A percentile compares a stretch with the other conserved stretches of the same genome.
These are phyloP conservation scores for Yarrowia galli DNA, from an alignment of 1,139 yeast species.

Conservation along the genomic window DNA sequence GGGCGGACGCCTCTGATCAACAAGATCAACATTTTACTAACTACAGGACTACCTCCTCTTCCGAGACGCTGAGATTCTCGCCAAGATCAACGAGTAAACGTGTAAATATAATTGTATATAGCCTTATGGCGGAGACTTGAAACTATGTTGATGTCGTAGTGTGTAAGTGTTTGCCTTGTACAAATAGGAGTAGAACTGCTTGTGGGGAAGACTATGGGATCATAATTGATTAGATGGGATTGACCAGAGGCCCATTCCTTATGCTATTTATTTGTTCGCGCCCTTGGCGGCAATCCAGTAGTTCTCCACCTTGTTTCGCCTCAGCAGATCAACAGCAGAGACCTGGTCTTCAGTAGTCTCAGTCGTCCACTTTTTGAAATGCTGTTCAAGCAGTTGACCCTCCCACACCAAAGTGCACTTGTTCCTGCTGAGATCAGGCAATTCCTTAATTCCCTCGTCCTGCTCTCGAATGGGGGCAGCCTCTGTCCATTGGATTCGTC, in stretches of 20 bases:
- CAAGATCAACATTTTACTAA: constrained; percentile 48
- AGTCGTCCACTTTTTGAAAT: constrained; percentile 69
- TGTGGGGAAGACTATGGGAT: neutral
- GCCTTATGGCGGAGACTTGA: constrained; percentile 25
- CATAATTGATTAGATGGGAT: neutral
- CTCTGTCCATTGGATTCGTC: constrained; percentile 76
- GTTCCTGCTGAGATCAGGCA: constrained; percentile 58
- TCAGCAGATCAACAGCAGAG: constrained; percentile 61
- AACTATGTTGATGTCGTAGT: neutral
- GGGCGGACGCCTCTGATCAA: constrained; percentile 18
- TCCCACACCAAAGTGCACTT: constrained; percentile 72
- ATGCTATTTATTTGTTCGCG: neutral
- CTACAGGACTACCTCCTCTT: constrained; percentile 56
- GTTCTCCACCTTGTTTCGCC: constrained; percentile 61
- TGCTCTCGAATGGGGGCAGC: constrained; percentile 50
- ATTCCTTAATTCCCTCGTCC: constrained; percentile 42
- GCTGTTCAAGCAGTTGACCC: constrained; percentile 65
- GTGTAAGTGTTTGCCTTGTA: no score
- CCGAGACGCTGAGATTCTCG: constrained; percentile 93
- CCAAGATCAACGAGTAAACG: constrained; percentile 66
- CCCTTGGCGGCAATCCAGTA: constrained; percentile 58
- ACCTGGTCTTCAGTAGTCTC: constrained; percentile 60
- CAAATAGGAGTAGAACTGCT: no score
- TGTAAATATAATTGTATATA: constrained; percentile 38
- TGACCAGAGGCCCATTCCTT: neutral